Percentiles rank a stretch among this genome's conserved stretches.
Conservation (phyloP, 441 rosid genomes). For the Pelargonium citronellum region DNA sequence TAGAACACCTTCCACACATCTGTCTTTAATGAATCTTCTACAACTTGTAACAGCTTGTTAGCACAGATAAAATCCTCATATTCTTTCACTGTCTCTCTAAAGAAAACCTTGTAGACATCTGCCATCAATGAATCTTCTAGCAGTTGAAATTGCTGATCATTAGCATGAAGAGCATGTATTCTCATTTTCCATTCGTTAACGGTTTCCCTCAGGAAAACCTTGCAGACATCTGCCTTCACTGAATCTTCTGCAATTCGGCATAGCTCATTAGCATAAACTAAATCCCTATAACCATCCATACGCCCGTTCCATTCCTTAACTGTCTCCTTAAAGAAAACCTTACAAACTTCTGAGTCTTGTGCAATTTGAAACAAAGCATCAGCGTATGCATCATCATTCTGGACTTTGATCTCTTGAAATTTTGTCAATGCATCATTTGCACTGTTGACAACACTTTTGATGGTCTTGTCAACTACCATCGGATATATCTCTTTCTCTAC, state of each 20-base stretch:
- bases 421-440: slow-evolving; percentile 14
- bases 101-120: too few species aligned
- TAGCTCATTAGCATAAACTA: not conserved
- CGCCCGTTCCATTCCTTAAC: slow-evolving; percentile 27
- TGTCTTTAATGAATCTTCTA: slow-evolving; percentile 19
- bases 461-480: slow-evolving; percentile 23
- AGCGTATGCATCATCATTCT: not conserved
- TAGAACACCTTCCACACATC: slow-evolving; percentile 8
- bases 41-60: slow-evolving; percentile 11
- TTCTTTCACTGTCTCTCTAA: too few species aligned
- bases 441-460: slow-evolving; percentile 19
- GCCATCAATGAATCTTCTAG: too few species aligned
- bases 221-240: slow-evolving; percentile 14
- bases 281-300: slow-evolving; percentile 15
- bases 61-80: too few species aligned
- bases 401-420: slow-evolving; percentile 15
- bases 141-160: too few species aligned
- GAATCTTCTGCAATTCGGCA: slow-evolving; percentile 23
- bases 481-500: slow-evolving; percentile 23
- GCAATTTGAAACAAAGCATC: slow-evolving; percentile 16
- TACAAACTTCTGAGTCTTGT: slow-evolving; percentile 11
- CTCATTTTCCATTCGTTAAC: slow-evolving; percentile 23
- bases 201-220: not conserved
- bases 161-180: slow-evolving; percentile 7
- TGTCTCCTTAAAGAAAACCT: slow-evolving; percentile 19